Evolutionary conservation across 2,329 filamentous ascomycete genomes (phyloP), one percentile per base, ranked within the genome.

Genomic region (Penicillium sp.): DNA sequence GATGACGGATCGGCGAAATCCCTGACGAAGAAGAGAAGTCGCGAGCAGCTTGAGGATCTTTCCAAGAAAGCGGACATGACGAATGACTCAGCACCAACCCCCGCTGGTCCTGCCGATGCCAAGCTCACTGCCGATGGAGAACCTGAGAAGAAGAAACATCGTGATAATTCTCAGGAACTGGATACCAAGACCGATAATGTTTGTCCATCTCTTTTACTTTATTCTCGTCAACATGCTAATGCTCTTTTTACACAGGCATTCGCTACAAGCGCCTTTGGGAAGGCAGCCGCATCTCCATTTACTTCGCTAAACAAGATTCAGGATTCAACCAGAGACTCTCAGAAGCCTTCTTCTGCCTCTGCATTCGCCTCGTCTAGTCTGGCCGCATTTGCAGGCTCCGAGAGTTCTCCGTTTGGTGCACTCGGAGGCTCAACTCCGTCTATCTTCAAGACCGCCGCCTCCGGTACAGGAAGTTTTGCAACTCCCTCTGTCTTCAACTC

Each of bases 311-410:
- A 67, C 20, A 70, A 70, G 55, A 57, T 69, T 14, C 51, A 63
- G 43, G 55, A 56, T 23, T 68, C 64, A 42, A 56, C 65, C 40
- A 55, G 61, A 44, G 55, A 64, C 15, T 54, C 64, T 47, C 57
- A 72, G 48, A 71, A 69, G 48, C 72, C 56, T 66, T 82, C 84
- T 18, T 85, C 87, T 6, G 58, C 79, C 12, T 82, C 83, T 9
- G 84, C 86, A 6, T 92, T 92, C 70, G 84, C 85, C 22, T 80
- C 79, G 46, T 92, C 89, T 3, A 84, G 82, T 18, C 86, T 92
- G 67, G 83, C 86, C 50, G 85, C 86, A 50, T 82, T 90, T 53
- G 81, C 87, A 7, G 76, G 82, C 23, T 81, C 83, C 5, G 77
- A 78, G 35, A 76, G 82, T 25, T 90, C 88, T 4, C 85, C 85